Evolutionary conservation across 352 stramenopile species (phyloP), one percentile per base, ranked within the genome.

Genomic region (Pythium volutum): DNA sequence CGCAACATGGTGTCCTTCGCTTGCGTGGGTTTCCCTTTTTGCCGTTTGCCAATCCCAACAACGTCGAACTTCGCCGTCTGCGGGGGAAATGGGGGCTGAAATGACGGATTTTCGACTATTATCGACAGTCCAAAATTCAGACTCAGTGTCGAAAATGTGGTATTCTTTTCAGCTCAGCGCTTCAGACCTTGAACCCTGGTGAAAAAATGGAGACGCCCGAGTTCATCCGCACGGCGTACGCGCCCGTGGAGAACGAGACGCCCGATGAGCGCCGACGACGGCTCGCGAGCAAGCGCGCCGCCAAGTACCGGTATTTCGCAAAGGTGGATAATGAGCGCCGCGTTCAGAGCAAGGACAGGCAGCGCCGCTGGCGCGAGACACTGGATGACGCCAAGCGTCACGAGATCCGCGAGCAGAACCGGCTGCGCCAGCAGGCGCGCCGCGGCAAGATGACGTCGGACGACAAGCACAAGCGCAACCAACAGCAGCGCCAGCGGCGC

Each of bases 261-360:
- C 42, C 76, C 16, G 71, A 81, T 22, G 51, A 78, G 64, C 80
- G 82, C 1, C 76, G 75, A 20, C 68, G 69, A 34, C 78, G 82
- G 0, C 69, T 90, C 20, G 64, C 74, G 14, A 92, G 78, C 70
- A 74, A 73, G 25, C 77, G 82, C 12, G 80, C 82, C 0, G 80
- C 82, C 47, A 92, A 92, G 70, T 89, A 90, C 47, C 76, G 82
- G 9, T 73, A 79, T 55, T 84, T 79, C 43, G 66, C 58, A 31
- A 69, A 63, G 0, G 36, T 73, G 9, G 49, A 64, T 2, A 27
- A 39, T 25, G 23, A 45, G 25, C 56, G 51, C 15, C 61, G 55
- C 34, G 52, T 59, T 18, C 43, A 64, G 23, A 58, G 59, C 49
- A 56, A 39, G 41, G 55, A 63, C n/a, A 51, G 60, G 18, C 69